These are phyloP conservation scores for Fraxinus platypoda DNA, from an alignment of 305 asterid genomes.

Conservation along the genomic window DNA sequence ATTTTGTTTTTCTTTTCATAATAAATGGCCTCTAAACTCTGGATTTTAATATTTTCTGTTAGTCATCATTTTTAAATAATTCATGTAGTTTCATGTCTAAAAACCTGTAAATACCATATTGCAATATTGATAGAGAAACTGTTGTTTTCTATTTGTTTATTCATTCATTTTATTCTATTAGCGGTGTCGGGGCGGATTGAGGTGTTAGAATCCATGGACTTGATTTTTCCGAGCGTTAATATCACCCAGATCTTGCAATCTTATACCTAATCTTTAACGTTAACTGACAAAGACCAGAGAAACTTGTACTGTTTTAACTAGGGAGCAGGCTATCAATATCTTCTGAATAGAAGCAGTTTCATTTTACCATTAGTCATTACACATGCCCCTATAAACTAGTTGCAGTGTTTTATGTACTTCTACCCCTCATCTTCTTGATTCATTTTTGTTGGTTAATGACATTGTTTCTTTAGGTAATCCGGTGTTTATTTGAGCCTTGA, in stretches of 20 bases:
- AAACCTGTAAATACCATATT: background rate
- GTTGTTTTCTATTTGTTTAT: background rate
- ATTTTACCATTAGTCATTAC: background rate
- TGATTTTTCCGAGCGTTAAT: background rate
- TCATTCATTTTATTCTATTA: background rate
- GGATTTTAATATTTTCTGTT: background rate
- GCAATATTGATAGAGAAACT: background rate
- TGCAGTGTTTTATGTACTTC: background rate
- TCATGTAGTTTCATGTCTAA: background rate
- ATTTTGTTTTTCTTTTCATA: background rate
- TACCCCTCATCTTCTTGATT: background rate
- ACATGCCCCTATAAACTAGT: background rate
- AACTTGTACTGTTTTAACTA: background rate
- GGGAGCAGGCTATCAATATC: background rate
- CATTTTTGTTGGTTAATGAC: background rate
- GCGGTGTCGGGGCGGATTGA: background rate
- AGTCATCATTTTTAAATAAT: background rate
- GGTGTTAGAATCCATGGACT: background rate
- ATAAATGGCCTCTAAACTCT: background rate
- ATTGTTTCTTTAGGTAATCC: background rate
- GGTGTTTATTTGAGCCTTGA: background rate
- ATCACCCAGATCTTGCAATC: background rate
- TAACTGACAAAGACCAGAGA: background rate
- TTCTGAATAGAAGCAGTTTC: background rate
- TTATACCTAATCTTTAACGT: background rate